These are phyloP conservation scores for Termitomyces sp. DNA, from an alignment of 768 basidiomycete genomes.

Conservation along the genomic window DNA sequence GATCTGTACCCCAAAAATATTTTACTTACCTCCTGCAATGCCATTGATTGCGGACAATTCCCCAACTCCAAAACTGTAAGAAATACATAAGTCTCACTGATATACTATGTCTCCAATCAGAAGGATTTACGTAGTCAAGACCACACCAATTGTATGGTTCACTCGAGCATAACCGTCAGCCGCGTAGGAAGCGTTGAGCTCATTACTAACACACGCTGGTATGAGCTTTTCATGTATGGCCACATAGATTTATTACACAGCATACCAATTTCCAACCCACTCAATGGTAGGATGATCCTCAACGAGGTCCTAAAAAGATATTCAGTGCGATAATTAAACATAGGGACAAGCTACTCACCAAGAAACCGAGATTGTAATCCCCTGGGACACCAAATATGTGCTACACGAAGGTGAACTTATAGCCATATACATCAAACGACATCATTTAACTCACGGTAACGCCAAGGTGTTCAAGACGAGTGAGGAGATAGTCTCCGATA, in stretches of 20 bases:
- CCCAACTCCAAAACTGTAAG: slow-evolving; percentile 89
- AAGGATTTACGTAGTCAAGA: slow-evolving; percentile 67
- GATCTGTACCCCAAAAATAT: background rate
- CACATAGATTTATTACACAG: background rate
- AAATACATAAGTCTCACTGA: background rate
- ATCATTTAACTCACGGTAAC: too few relatives aligned
- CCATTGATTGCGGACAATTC: slow-evolving; percentile 87
- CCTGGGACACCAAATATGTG: slow-evolving; percentile 85
- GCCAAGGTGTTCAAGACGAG: too few relatives aligned
- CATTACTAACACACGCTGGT: slow-evolving; percentile 55
- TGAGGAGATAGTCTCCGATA: too few relatives aligned
- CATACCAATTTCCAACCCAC: slow-evolving; percentile 85
- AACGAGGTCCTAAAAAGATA: slow-evolving; percentile 60
- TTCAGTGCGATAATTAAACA: background rate
- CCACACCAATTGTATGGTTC: slow-evolving; percentile 69
- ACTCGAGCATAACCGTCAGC: slow-evolving; percentile 92
- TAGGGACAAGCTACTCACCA: slow-evolving; percentile 28
- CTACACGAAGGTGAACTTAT: too few relatives aligned
- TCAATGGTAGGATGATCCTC: slow-evolving; percentile 75
- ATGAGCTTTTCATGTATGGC: background rate
- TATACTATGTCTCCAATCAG: background rate
- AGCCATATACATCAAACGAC: too few relatives aligned
- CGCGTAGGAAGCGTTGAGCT: slow-evolving; percentile 86
- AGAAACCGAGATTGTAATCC: slow-evolving; percentile 74
- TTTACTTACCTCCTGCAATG: slow-evolving; percentile 61